A percentile compares a stretch with the other conserved stretches of the same genome.
phyloP scores from a whole-genome alignment of 2,329 filamentous ascomycete species.

The Zymoseptoria passerinii region DNA sequence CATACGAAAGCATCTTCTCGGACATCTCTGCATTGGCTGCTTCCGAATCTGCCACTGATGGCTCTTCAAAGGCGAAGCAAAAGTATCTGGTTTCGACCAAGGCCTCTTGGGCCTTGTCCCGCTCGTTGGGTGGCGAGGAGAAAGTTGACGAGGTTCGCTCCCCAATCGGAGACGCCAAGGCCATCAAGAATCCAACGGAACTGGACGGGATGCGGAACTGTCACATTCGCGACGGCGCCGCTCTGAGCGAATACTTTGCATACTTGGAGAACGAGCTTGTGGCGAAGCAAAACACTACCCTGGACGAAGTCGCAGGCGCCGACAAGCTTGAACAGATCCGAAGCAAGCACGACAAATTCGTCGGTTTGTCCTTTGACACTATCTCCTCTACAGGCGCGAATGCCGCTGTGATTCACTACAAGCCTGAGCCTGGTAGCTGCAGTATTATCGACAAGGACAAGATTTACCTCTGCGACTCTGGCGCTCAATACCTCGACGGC shows the following conservation, averaged over 20 bases:
- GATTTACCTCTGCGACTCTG: constrained; percentile 93
- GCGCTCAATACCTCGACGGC: constrained; percentile 90
- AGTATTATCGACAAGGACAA: constrained; percentile 73
- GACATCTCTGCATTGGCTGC: constrained; percentile 62
- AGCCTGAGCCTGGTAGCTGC: constrained; percentile 74
- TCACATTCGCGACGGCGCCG: constrained; percentile 87
- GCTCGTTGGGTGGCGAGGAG: constrained; percentile 75
- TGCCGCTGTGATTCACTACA: constrained; percentile 93
- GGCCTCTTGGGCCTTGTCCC: constrained; percentile 85
- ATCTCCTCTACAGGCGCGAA: constrained; percentile 92
- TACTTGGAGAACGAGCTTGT: constrained; percentile 89
- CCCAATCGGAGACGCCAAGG: constrained; percentile 82
- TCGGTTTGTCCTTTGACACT: constrained; percentile 86
- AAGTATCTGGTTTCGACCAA: constrained; percentile 84
- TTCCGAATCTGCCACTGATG: constrained; percentile 22
- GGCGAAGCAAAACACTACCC: constrained; percentile 53
- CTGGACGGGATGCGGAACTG: constrained; percentile 88
- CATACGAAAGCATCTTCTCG: constrained; percentile 72
- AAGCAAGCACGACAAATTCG: constrained; percentile 63
- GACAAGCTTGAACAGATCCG: constrained; percentile 79
- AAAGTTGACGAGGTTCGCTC: constrained; percentile 81
- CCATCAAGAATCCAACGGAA: constrained; percentile 86
- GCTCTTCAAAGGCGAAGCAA: constrained; percentile 30
- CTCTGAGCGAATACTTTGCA: constrained; percentile 84
- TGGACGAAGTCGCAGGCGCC: constrained; percentile 87